Conservation (phyloP, 306 rosid species). For the Potentilla sterilis region DNA sequence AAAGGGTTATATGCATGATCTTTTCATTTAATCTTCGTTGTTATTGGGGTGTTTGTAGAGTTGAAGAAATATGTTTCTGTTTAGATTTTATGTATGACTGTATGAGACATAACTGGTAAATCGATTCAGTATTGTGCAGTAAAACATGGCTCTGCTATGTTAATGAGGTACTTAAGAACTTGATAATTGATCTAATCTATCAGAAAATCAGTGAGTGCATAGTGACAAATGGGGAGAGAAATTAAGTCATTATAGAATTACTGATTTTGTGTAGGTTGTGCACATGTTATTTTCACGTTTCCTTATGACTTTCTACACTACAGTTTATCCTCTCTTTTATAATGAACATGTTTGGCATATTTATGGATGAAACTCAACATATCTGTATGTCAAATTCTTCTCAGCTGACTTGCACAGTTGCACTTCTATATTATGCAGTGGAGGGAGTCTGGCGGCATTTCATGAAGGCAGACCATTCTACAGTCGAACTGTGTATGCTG, state of each 20-base stretch:
- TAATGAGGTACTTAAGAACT: background rate
- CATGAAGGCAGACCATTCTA: constrained; percentile 29
- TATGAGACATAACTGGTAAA: background rate
- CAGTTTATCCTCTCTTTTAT: background rate
- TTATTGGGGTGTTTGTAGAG: background rate
- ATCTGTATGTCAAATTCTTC: background rate
- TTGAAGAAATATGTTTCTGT: background rate
- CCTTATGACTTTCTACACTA: background rate
- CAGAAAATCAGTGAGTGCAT: background rate
- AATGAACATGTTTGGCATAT: background rate
- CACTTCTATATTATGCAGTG: constrained; percentile 41
- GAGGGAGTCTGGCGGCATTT: constrained; percentile 56
- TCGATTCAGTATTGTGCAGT: background rate
- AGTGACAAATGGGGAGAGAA: background rate
- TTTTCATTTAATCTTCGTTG: background rate
- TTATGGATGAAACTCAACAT: background rate
- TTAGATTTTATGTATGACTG: background rate
- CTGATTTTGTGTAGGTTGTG: background rate
- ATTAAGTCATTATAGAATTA: background rate
- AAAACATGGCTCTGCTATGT: background rate
- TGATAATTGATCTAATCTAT: background rate
- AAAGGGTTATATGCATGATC: background rate
- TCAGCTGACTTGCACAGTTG: constrained; percentile 8
- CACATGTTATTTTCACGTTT: background rate
- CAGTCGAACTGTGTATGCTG: constrained; percentile 26